A percentile compares a stretch with the other conserved stretches of the same genome.
phyloP scores from a whole-genome alignment of 1,139 yeast genomes.

The Debaryomyces subglobosus region DNA sequence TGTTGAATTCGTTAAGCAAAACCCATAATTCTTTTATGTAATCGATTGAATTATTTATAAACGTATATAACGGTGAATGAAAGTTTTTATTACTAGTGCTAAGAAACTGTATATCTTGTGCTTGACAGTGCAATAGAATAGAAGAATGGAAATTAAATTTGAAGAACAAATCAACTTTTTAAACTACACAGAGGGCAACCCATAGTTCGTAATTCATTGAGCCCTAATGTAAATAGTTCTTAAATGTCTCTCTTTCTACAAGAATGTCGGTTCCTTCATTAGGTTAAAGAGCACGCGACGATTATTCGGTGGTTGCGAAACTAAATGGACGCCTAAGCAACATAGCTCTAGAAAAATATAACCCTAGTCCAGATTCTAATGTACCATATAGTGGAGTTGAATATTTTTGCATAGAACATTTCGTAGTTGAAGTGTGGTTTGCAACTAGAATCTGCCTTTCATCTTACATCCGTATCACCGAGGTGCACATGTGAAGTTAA shows the following conservation, averaged over 20 bases:
- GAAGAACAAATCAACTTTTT: too few relatives aligned
- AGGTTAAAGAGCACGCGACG: not conserved
- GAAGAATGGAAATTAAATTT: too few relatives aligned
- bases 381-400: not conserved
- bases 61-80: slow-evolving; percentile 4
- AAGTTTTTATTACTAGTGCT: not conserved
- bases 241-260: not conserved
- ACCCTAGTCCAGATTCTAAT: too few relatives aligned
- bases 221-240: not conserved
- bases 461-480: not conserved
- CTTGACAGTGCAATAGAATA: too few relatives aligned
- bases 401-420: not conserved
- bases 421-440: not conserved
- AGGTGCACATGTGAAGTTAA: not conserved
- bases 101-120: not conserved
- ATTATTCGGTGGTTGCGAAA: not conserved
- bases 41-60: not conserved
- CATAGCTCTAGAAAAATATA: too few relatives aligned
- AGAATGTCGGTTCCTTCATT: not conserved
- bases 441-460: not conserved
- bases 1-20: slow-evolving; percentile 55
- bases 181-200: too few relatives aligned
- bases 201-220: not conserved
- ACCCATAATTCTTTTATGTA: slow-evolving; percentile 37
- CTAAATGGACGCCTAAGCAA: not conserved